Percentiles rank a stretch among this genome's conserved stretches.
Evolutionary conservation across 2,329 filamentous ascomycete genomes (phyloP).

Genomic region (Calonectria montana): DNA sequence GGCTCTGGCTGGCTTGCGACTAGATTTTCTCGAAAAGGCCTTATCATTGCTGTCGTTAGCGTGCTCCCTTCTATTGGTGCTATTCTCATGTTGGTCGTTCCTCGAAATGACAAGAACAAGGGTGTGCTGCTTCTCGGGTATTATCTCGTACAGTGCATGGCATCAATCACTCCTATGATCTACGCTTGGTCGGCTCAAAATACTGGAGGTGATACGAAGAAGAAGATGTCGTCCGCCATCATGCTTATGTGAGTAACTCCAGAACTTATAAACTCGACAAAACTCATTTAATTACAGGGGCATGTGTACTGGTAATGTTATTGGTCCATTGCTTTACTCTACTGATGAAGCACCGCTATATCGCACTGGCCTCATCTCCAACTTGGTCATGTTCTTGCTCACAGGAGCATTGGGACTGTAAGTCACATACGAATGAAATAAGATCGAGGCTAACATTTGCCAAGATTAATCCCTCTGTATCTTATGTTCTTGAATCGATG

Average conservation of each 20-base stretch:
- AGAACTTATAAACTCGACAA: not conserved
- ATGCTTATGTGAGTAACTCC: slow-evolving; percentile 54
- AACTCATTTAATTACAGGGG: slow-evolving; percentile 43
- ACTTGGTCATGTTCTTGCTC: slow-evolving; percentile 67
- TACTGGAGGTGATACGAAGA: slow-evolving; percentile 72
- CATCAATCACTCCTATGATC: slow-evolving; percentile 51
- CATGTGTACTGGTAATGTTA: slow-evolving; percentile 69
- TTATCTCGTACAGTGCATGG: slow-evolving; percentile 49
- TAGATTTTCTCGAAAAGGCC: slow-evolving; percentile 61
- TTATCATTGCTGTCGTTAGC: slow-evolving; percentile 62
- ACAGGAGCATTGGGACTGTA: slow-evolving; percentile 57
- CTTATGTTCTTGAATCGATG: slow-evolving; percentile 63
- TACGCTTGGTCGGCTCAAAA: slow-evolving; percentile 66
- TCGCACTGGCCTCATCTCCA: slow-evolving; percentile 63
- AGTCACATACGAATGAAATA: not conserved
- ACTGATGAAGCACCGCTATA: slow-evolving; percentile 49
- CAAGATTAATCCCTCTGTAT: slow-evolving; percentile 50
- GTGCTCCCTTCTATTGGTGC: slow-evolving; percentile 59
- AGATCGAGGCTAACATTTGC: not conserved
- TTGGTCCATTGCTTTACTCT: slow-evolving; percentile 69
- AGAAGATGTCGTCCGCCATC: slow-evolving; percentile 69
- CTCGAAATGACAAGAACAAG: slow-evolving; percentile 54
- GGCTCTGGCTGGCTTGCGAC: slow-evolving; percentile 63
- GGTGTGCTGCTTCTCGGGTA: slow-evolving; percentile 64
- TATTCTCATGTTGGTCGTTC: slow-evolving; percentile 61